A percentile compares a stretch with the other conserved stretches of the same genome.
Conservation (phyloP, 164 flowering plant genomes). For the Stephania yunnanensis region DNA sequence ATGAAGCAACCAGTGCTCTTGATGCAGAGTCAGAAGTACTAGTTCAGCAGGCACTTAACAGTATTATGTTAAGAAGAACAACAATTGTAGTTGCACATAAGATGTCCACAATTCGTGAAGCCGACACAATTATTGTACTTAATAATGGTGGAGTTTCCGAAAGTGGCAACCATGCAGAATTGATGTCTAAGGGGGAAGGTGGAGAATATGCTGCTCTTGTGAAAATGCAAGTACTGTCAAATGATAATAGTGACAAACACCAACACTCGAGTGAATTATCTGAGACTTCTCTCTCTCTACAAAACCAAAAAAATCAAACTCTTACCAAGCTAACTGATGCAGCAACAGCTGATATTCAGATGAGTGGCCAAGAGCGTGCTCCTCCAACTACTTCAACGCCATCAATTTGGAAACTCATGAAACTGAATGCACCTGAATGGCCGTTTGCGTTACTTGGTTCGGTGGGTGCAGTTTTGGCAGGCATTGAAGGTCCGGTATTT, state of each 20-base stretch:
- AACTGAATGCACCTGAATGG: slow-evolving; percentile 65
- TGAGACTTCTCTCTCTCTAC: slow-evolving; percentile 20
- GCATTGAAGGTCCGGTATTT: slow-evolving; percentile 63
- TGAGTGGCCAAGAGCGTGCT: slow-evolving; percentile 1
- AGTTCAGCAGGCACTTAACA: slow-evolving; percentile 52
- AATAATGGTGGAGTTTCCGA: slow-evolving; percentile 59
- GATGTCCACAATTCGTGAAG: slow-evolving; percentile 48
- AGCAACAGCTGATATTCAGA: slow-evolving; percentile 13
- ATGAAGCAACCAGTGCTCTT: slow-evolving; percentile 72
- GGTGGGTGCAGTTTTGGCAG: slow-evolving; percentile 63
- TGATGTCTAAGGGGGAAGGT: slow-evolving; percentile 32
- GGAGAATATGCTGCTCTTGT: slow-evolving; percentile 65
- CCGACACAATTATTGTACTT: slow-evolving; percentile 43
- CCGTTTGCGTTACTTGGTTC: slow-evolving; percentile 62
- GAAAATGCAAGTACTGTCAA: slow-evolving; percentile 38
- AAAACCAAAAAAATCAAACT: slow-evolving; percentile 12
- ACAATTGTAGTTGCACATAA: slow-evolving; percentile 58
- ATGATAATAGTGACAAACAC: slow-evolving; percentile 7
- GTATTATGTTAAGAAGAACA: slow-evolving; percentile 43
- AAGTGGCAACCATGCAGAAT: slow-evolving; percentile 48
- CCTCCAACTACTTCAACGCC: slow-evolving; percentile 20
- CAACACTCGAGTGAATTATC: slow-evolving; percentile 10
- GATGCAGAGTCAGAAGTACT: slow-evolving; percentile 57
- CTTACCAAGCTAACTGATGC: slow-evolving; percentile 9
- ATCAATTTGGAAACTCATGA: slow-evolving; percentile 47